phyloP scores from a whole-genome alignment of 108 stramenopile species.

The Tribonema minus region DNA sequence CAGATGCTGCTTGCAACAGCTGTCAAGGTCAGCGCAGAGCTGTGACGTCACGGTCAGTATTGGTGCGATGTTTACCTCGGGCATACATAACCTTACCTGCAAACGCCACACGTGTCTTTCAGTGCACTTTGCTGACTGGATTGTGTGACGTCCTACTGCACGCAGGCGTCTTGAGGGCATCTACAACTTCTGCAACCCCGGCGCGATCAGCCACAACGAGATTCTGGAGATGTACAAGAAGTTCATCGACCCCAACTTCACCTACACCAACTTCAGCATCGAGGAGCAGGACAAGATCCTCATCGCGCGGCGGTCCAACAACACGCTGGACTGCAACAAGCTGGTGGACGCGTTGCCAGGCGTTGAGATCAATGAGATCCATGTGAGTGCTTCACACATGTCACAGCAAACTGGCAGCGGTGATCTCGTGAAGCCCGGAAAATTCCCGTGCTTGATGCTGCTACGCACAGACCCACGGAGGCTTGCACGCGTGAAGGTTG shows the following conservation, averaged over 20 bases:
- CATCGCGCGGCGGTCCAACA: slow-evolving; percentile 94
- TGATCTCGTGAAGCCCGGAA: neutral
- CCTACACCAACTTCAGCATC: slow-evolving; percentile 87
- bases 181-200: slow-evolving; percentile 99
- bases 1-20: no score
- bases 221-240: slow-evolving; percentile 93
- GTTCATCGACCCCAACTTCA: slow-evolving; percentile 95
- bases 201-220: slow-evolving; percentile 98
- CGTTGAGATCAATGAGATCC: slow-evolving; percentile 79
- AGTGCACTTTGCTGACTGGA: neutral
- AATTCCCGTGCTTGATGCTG: no score
- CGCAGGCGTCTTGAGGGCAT: slow-evolving; percentile 61
- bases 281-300: slow-evolving; percentile 68
- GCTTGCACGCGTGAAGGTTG: no score
- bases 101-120: neutral
- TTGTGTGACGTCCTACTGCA: neutral
- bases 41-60: no score
- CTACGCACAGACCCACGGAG: no score
- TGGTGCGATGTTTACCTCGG: no score
- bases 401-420: neutral
- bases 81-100: no score
- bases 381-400: slow-evolving; percentile 43
- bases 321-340: slow-evolving; percentile 83
- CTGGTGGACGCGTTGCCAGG: slow-evolving; percentile 85
- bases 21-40: no score